Conservation (phyloP, 164 flowering plant genomes). For the Akebia trifoliata region DNA sequence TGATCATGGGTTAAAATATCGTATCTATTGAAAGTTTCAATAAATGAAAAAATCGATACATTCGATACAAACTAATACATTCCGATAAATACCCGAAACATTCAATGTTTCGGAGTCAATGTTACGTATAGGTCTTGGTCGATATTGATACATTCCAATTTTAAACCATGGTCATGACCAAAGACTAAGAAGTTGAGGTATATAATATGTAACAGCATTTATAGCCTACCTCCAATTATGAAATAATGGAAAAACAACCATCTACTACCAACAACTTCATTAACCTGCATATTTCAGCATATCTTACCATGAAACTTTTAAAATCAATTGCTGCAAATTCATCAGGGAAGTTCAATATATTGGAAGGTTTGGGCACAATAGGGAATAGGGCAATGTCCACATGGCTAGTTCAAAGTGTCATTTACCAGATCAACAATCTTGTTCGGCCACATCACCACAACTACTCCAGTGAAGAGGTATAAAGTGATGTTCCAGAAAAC, state of each 20-base stretch:
- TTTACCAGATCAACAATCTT: background rate
- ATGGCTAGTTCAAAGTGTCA: background rate
- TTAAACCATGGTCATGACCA: no score
- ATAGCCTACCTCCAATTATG: constrained; percentile 75
- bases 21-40: no score
- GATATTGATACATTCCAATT: no score
- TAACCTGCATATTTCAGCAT: constrained; percentile 67
- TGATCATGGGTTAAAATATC: no score
- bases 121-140: no score
- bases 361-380: background rate
- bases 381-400: background rate
- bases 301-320: no score
- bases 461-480: background rate
- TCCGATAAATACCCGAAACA: no score
- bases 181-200: background rate
- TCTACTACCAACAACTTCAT: constrained; percentile 87
- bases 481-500: background rate
- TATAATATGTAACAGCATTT: background rate
- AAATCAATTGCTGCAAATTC: background rate
- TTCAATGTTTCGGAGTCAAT: no score
- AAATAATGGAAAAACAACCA: constrained; percentile 95
- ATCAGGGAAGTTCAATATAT: no score
- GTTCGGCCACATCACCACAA: background rate
- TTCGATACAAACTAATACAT: no score
- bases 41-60: no score